Evolutionary conservation across 805 yeast species (phyloP).

Genomic region (Candida sanyiensis): DNA sequence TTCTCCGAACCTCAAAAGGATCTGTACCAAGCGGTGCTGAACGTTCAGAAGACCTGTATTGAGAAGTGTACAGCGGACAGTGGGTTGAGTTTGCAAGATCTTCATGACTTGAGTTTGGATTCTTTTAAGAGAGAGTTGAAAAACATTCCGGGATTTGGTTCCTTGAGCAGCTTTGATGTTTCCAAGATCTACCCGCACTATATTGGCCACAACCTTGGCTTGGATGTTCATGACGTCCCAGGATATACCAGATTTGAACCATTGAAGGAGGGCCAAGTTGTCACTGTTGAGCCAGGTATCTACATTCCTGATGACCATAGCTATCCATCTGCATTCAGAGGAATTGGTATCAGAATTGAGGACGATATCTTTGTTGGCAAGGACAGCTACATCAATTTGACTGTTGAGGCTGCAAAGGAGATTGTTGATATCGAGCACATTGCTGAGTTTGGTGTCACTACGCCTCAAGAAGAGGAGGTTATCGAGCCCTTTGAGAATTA

Average conservation of each 20-base stretch:
- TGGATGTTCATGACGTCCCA: conserved; percentile 86
- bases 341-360: conserved; percentile 91
- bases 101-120: conserved; percentile 66
- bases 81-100: conserved; percentile 56
- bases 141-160: conserved; percentile 58
- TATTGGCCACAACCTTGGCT: conserved; percentile 91
- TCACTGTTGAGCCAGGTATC: conserved; percentile 94
- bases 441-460: conserved; percentile 54
- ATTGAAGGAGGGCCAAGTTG: conserved; percentile 66
- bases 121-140: conserved; percentile 57
- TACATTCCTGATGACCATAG: conserved; percentile 68
- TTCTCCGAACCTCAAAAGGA: conserved; percentile 80
- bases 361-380: conserved; percentile 84
- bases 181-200: conserved; percentile 80
- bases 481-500: conserved; percentile 19
- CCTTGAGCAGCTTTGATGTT: conserved; percentile 45
- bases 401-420: conserved; percentile 84
- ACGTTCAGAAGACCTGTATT: conserved; percentile 76
- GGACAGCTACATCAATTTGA: conserved; percentile 51
- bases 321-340: conserved; percentile 78
- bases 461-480: conserved; percentile 40
- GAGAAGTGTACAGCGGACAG: conserved; percentile 52
- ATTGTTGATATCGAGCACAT: conserved; percentile 71
- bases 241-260: conserved; percentile 48
- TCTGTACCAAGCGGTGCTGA: conserved; percentile 80